Evolutionary conservation across 1,139 yeast genomes (phyloP).

Genomic region (Diutina siamensis): DNA sequence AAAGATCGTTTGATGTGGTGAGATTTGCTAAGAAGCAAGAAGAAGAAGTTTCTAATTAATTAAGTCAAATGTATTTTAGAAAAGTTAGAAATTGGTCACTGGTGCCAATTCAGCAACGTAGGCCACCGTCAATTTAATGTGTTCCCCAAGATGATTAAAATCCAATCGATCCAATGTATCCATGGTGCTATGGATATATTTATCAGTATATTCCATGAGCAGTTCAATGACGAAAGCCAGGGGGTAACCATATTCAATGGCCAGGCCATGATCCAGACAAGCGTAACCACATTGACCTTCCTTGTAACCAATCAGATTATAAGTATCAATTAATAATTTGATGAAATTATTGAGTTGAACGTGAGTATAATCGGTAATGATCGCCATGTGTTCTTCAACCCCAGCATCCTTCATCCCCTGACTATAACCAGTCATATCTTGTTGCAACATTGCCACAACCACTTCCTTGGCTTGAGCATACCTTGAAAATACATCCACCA

Average conservation of each 20-base stretch:
- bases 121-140: slow-evolving; percentile 63
- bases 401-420: slow-evolving; percentile 43
- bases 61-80: not conserved
- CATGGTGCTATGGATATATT: slow-evolving; percentile 61
- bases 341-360: slow-evolving; percentile 48
- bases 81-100: slow-evolving; percentile 7
- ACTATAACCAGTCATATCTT: slow-evolving; percentile 90
- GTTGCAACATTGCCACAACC: slow-evolving; percentile 81
- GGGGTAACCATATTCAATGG: slow-evolving; percentile 73
- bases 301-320: slow-evolving; percentile 56
- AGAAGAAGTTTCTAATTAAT: slow-evolving; percentile 1
- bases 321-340: slow-evolving; percentile 45
- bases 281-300: slow-evolving; percentile 85
- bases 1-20: slow-evolving; percentile 26
- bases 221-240: slow-evolving; percentile 74
- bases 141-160: slow-evolving; percentile 68
- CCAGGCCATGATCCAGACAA: slow-evolving; percentile 88
- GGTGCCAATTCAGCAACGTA: slow-evolving; percentile 51
- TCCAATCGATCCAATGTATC: slow-evolving; percentile 72
- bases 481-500: slow-evolving; percentile 59
- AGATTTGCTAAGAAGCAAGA: slow-evolving; percentile 23
- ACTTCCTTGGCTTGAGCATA: slow-evolving; percentile 35
- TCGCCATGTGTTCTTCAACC: slow-evolving; percentile 64
- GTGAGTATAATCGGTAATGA: slow-evolving; percentile 67
- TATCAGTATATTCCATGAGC: slow-evolving; percentile 49